A percentile compares a stretch with the other conserved stretches of the same genome.
phyloP scores from a whole-genome alignment of 202 grass and related monocot genomes.

The Setaria viridis region DNA sequence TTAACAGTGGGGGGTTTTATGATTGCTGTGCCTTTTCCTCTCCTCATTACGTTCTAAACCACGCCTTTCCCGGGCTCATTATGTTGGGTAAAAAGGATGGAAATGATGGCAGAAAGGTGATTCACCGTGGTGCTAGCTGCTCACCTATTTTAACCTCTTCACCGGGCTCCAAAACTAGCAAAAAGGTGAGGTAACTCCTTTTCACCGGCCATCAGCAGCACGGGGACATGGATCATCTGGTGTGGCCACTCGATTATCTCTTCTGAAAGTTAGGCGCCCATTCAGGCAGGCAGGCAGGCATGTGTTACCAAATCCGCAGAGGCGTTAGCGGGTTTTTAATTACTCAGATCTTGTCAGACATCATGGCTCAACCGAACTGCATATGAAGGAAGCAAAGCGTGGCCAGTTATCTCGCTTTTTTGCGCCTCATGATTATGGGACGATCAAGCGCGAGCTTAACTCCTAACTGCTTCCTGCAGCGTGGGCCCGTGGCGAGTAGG shows the following conservation, averaged over 20 bases:
- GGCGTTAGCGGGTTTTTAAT: conserved; percentile 34
- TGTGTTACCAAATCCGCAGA: conserved; percentile 49
- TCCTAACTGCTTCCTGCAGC: conserved; percentile 47
- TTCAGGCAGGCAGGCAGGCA: conserved; percentile 9
- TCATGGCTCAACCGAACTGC: conserved; percentile 35
- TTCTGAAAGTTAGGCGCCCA: conserved; percentile 43
- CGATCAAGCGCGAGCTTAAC: conserved; percentile 53
- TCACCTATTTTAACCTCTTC: conserved; percentile 22
- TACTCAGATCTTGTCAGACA: conserved; percentile 47
- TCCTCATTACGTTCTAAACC: conserved; percentile 22
- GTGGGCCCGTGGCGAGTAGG: conserved; percentile 43
- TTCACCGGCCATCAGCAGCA: conserved; percentile 23
- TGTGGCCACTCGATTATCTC: conserved; percentile 36
- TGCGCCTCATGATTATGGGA: conserved; percentile 51
- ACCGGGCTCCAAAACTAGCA: conserved; percentile 37
- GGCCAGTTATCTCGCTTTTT: conserved; percentile 28
- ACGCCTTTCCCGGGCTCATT: conserved; percentile 37
- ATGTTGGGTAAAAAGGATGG: conserved; percentile 45
- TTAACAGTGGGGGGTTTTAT: background rate
- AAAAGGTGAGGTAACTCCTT: conserved; percentile 4
- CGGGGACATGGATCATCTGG: conserved; percentile 30
- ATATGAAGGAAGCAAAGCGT: conserved; percentile 15
- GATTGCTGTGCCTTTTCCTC: conserved; percentile 14
- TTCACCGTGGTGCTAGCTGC: conserved; percentile 21
- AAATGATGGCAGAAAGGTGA: conserved; percentile 46